A percentile compares a stretch with the other conserved stretches of the same genome.
phyloP scores from a whole-genome alignment of 768 basidiomycete species.

The Roridomyces roridus region DNA sequence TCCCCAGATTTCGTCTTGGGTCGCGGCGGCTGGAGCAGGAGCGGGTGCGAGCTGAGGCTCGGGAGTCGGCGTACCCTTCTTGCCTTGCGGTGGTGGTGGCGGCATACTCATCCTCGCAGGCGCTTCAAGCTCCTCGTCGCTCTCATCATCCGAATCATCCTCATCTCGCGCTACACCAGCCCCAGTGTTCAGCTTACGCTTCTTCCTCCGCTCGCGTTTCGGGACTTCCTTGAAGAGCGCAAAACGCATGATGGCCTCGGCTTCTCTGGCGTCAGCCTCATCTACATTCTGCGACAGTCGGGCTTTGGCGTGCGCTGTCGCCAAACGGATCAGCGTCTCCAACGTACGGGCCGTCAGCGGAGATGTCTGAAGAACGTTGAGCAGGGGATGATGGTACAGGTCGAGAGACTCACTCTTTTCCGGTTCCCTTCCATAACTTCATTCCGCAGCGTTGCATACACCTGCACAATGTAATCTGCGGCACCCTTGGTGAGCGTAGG shows the following conservation, averaged over 20 bases:
- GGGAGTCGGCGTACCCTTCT: conserved; percentile 21
- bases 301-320: conserved; percentile 97
- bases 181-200: conserved; percentile 83
- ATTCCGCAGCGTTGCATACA: conserved; percentile 91
- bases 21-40: conserved; percentile 34
- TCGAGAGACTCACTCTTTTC: conserved; percentile 68
- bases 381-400: conserved; percentile 15
- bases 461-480: conserved; percentile 91
- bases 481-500: conserved; percentile 92
- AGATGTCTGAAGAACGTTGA: conserved; percentile 70
- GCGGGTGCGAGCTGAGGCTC: conserved; percentile 8
- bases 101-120: conserved; percentile 60
- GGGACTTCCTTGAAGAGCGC: conserved; percentile 98
- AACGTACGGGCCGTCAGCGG: conserved; percentile 98
- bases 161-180: conserved; percentile 52
- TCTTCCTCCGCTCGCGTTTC: conserved; percentile 81
- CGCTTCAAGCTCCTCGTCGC: conserved; percentile 45
- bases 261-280: conserved; percentile 83
- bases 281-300: conserved; percentile 87
- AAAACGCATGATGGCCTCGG: conserved; percentile 95
- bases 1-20: conserved; percentile 68
- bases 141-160: conserved; percentile 59
- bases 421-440: conserved; percentile 89
- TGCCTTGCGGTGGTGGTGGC: conserved; percentile 40
- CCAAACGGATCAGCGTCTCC: conserved; percentile 96